A percentile compares a stretch with the other conserved stretches of the same genome.
Evolutionary conservation across 768 basidiomycete species (phyloP).

Genomic region (Mycena pura): DNA sequence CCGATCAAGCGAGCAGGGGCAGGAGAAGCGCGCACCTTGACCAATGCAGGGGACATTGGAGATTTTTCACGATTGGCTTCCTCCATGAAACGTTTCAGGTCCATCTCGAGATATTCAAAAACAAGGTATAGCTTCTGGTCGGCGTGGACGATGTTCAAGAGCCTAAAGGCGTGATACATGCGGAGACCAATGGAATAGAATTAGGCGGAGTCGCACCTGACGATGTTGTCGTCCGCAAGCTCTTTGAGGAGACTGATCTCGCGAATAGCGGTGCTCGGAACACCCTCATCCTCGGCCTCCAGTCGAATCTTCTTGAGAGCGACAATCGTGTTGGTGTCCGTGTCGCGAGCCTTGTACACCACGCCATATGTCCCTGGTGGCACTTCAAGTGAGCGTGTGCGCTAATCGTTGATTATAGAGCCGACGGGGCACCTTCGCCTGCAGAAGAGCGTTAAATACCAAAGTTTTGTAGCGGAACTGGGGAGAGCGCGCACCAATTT

Average conservation of each 20-base stretch:
- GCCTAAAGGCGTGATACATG: conserved; percentile 50
- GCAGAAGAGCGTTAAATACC: conserved; percentile 21
- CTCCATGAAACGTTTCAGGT: conserved; percentile 97
- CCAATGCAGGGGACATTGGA: conserved; percentile 74
- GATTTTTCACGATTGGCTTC: conserved; percentile 73
- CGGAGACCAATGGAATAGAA: background rate
- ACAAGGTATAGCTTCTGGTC: conserved; percentile 98
- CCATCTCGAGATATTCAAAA: conserved; percentile 96
- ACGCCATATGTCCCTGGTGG: conserved; percentile 93
- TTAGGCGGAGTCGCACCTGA: conserved; percentile 62
- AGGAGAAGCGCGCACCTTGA: conserved; percentile 68
- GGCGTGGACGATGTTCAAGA: conserved; percentile 95
- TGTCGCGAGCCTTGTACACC: conserved; percentile 95
- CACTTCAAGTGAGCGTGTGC: conserved; percentile 12
- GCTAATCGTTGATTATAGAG: conserved; percentile 19
- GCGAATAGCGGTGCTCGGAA: conserved; percentile 96
- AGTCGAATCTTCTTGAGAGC: conserved; percentile 99
- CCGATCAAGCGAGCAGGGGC: conserved; percentile 13
- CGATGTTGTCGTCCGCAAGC: conserved; percentile 94
- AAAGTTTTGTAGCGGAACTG: conserved; percentile 26
- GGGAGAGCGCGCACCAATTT: conserved; percentile 81
- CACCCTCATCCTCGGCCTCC: conserved; percentile 98
- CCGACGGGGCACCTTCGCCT: conserved; percentile 50
- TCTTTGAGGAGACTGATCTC: conserved; percentile 98
- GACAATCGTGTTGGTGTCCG: conserved; percentile 80